These are phyloP conservation scores for Syzygium jambos DNA, from an alignment of 345 rosid species.

Conservation along the genomic window DNA sequence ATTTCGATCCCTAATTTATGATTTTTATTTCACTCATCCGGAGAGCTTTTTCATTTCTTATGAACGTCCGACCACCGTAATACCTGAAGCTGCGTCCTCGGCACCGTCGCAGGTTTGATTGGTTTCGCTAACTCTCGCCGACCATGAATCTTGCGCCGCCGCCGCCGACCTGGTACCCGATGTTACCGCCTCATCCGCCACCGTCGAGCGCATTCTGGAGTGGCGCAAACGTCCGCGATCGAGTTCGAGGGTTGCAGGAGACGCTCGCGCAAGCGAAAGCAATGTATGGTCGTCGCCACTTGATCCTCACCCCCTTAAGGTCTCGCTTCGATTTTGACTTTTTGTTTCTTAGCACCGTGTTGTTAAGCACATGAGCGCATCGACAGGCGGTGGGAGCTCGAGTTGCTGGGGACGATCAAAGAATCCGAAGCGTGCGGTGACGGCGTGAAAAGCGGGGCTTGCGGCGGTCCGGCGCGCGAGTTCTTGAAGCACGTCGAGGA, in stretches of 20 bases:
- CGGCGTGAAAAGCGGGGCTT: conserved; percentile 5
- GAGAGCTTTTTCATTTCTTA: too few relatives aligned
- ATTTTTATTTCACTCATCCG: too few relatives aligned
- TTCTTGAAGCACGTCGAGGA: conserved; percentile 32
- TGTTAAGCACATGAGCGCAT: background rate
- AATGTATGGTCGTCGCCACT: conserved; percentile 34
- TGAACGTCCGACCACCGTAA: too few relatives aligned
- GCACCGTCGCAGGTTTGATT: too few relatives aligned
- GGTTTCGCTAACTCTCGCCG: too few relatives aligned
- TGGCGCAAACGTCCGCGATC: conserved; percentile 31
- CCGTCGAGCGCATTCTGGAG: conserved; percentile 65
- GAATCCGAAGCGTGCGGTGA: conserved; percentile 15
- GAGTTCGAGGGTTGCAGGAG: conserved; percentile 44
- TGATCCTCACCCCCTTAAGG: background rate
- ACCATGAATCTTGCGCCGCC: too few relatives aligned
- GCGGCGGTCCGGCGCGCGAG: conserved; percentile 11
- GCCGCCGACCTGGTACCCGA: too few relatives aligned
- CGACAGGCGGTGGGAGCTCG: conserved; percentile 65
- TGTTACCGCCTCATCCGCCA: too few relatives aligned
- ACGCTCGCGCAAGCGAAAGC: conserved; percentile 56
- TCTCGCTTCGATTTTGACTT: background rate
- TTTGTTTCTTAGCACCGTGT: background rate
- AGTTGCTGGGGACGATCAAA: conserved; percentile 33
- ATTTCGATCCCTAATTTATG: too few relatives aligned
- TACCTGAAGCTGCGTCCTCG: too few relatives aligned